Base-by-base conservation (phyloP, 2,329 filamentous ascomycete species). In the Seiridium cupressi region DNA sequence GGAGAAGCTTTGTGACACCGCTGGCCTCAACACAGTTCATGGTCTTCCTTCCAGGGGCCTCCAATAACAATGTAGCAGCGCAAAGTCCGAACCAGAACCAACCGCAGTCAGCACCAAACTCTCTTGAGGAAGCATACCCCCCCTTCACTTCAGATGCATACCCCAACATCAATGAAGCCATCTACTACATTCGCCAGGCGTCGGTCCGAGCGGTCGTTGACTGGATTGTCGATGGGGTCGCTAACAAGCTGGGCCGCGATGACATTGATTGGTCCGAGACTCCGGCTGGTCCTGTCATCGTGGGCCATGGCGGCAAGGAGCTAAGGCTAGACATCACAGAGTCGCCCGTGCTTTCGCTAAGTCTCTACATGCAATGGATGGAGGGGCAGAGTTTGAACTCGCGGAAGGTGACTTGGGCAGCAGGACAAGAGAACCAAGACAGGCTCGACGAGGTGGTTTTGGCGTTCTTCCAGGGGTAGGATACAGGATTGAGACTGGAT, bases 141-240 rank as follows among this genome's bases (percentile, higher is more conserved):
- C 81, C 81, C 0, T 68, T 70, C 9, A 76, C 80, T 32, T 72
- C 74, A 32, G 57, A 59, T 7, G n/a, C 57, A 3, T 85, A 83
- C 62, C 75, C 78, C 0, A 75, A 76, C 62, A 69, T 80, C 13
- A 62, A 66, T 8, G 78, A 81, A 40, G 74, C 83, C 5, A 70
- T 74, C 10, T 76, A 77, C 63, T 84, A 84, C 67, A 64, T 85
- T 7, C 71, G 74, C 59, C 76, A 75, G 18, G 77, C 79, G 10
- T 72, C 77, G 6, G 66, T 74, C 32, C 79, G 68, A 34, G 67
- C 65, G 4, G 31, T 71, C 1, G 59, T 63, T 3, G 63, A 65
- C 4, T 62, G 63, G n/a, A 35, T 69, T 4, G 62, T 65, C 11
- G 60, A 53, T 5, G 56, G 54, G 3, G 61, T 64, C 1, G 56